Percentiles rank a stretch among this genome's conserved stretches.
Conservation (phyloP, 345 rosid genomes). For the Pistacia vera region DNA sequence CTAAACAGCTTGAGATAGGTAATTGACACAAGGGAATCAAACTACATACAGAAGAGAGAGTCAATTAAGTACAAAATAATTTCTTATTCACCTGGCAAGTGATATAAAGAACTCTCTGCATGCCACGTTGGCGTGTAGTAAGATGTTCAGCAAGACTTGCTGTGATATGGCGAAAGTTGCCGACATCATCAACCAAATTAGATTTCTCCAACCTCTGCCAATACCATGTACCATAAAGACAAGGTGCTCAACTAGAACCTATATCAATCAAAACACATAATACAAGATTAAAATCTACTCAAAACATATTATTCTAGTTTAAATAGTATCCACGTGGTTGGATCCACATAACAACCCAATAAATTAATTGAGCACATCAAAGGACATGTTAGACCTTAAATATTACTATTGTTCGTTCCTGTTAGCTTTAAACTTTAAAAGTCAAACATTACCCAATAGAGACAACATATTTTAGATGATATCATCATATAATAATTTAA, state of each 20-base stretch:
- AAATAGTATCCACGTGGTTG: background rate
- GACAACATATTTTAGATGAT: too few species aligned
- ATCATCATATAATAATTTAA: too few species aligned
- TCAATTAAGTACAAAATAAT: constrained; percentile 4
- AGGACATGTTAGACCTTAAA: too few species aligned
- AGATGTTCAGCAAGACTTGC: constrained; percentile 79
- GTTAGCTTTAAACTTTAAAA: too few species aligned
- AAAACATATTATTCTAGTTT: background rate
- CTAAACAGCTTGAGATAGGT: background rate
- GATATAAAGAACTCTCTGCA: constrained; percentile 88
- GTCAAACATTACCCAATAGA: too few species aligned
- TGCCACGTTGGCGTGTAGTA: constrained; percentile 63
- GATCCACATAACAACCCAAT: too few species aligned
- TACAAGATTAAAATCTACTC: constrained; percentile 14
- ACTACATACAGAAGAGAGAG: background rate
- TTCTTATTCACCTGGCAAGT: constrained; percentile 82
- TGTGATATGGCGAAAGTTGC: constrained; percentile 81
- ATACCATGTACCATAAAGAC: constrained; percentile 99
- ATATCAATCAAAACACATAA: constrained; percentile 15
- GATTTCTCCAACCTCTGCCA: constrained; percentile 99
- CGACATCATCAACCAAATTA: constrained; percentile 94
- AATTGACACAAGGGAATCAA: background rate
- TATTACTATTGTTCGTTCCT: too few species aligned
- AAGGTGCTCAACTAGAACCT: constrained; percentile 96
- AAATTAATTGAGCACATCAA: too few species aligned